Base-by-base conservation (phyloP, 345 rosid genomes). In the Hibiscus syriacus region DNA sequence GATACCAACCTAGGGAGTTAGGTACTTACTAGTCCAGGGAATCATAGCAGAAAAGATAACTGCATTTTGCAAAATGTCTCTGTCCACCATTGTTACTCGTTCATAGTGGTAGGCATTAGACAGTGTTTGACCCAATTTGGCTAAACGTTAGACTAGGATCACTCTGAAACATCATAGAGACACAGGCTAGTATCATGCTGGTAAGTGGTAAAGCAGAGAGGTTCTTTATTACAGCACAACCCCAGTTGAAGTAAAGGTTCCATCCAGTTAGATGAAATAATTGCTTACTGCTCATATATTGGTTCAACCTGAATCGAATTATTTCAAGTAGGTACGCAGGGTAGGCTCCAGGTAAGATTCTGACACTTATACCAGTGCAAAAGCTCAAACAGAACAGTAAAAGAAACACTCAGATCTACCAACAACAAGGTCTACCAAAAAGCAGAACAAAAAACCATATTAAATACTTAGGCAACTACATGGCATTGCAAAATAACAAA, bases 311-410 rank as follows among this genome's bases (percentile, higher is more conserved):
- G 8, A 22, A 68, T 36, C 71, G 55, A 55, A 9, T 52, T 39
- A 68, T 68, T 38, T 55, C 60, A 54, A 54, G 30, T 48, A 16
- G 56, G 17, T 17, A 16, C 9, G 30, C 4, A 14, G 25, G 57
- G 3, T 66, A 30, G 30, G 30, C 27, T 64, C 39, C 50, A 66
- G 69, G 57, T 48, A 48, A 69, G 66, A 70, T 34, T 73, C 63
- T 22, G 48, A 41, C 68, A 65, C 14, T 30, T 34, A 22, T 53
- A 66, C 36, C 27, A 19, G 69, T 66, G 68, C 25, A 16, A 17
- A 64, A 63, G 54, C 14, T 8, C 67, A 43, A 64, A 63, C 52
- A 26, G 26, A 64, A 45, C 4, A 26, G 25, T 62, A 41, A 26
- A 45, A n/a, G 55, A 32, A 26, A 26, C 68, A 64, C n/a, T 9